These are phyloP conservation scores for Porcisia hertigi DNA, from an alignment of 208 protist genomes.

Conservation along the genomic window DNA sequence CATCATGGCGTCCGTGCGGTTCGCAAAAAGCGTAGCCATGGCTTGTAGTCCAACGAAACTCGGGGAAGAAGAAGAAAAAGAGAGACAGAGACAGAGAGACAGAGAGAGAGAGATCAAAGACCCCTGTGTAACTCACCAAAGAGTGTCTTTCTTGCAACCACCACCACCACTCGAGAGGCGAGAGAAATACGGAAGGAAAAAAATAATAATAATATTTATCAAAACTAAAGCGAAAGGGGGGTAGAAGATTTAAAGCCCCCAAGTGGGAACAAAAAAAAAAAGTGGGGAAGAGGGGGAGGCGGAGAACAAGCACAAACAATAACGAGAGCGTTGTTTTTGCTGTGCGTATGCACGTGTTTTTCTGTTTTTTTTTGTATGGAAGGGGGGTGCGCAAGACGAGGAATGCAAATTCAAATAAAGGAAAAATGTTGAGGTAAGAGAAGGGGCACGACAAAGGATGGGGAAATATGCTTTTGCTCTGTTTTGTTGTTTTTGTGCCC, in stretches of 20 bases:
- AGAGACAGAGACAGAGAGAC: neutral
- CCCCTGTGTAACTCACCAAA: neutral
- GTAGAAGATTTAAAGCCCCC: neutral
- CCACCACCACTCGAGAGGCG: neutral
- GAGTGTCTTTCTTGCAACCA: too few species aligned
- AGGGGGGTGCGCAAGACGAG: too few species aligned
- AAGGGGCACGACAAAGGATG: too few species aligned
- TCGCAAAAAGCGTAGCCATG: slow-evolving; percentile 14
- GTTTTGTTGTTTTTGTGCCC: too few species aligned
- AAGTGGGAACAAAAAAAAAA: neutral
- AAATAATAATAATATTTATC: neutral
- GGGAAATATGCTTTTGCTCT: too few species aligned
- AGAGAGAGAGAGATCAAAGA: neutral
- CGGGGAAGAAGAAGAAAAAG: neutral
- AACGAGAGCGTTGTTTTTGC: too few species aligned
- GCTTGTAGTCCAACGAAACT: neutral
- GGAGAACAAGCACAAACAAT: too few species aligned
- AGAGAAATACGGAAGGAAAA: neutral
- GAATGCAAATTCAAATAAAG: too few species aligned
- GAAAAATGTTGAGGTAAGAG: too few species aligned
- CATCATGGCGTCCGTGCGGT: slow-evolving; percentile 16
- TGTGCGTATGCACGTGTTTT: too few species aligned
- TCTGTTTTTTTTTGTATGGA: too few species aligned
- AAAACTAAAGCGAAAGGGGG: neutral
- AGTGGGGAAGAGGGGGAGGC: neutral